A percentile compares a stretch with the other conserved stretches of the same genome.
These are phyloP conservation scores for Zymoseptoria ardabiliae DNA, from an alignment of 2,329 filamentous ascomycete genomes.

Conservation along the genomic window DNA sequence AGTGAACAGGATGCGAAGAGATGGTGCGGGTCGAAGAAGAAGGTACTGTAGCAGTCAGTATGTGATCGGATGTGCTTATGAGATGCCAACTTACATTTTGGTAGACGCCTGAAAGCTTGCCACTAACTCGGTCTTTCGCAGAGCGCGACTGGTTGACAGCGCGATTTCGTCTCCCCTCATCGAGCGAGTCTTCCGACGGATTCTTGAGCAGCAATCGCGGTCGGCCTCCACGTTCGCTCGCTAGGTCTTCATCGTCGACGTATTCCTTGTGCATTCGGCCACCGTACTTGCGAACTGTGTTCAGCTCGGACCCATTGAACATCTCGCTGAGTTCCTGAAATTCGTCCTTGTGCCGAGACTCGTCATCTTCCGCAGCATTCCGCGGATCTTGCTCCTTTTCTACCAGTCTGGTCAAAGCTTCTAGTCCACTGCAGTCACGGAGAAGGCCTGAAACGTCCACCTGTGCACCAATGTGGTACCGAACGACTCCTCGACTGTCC, in stretches of 20 bases:
- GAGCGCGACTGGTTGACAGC: slow-evolving; percentile 7
- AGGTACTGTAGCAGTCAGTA: slow-evolving; percentile 34
- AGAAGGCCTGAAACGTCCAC: slow-evolving; percentile 64
- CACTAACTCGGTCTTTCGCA: slow-evolving; percentile 28
- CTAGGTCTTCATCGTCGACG: slow-evolving; percentile 42
- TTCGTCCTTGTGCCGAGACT: slow-evolving; percentile 48
- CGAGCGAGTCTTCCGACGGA: slow-evolving; percentile 29
- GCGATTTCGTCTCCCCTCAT: slow-evolving; percentile 9
- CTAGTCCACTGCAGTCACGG: slow-evolving; percentile 58
- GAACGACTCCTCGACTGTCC: slow-evolving; percentile 58
- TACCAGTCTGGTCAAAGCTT: slow-evolving; percentile 45
- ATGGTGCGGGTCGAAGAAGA: slow-evolving; percentile 41
- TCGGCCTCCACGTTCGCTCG: slow-evolving; percentile 28
- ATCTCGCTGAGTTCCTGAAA: slow-evolving; percentile 62
- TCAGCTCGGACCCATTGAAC: slow-evolving; percentile 61
- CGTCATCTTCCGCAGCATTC: slow-evolving; percentile 27
- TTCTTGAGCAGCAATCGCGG: slow-evolving; percentile 46
- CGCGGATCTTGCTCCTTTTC: slow-evolving; percentile 26
- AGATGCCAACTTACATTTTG: slow-evolving; percentile 43
- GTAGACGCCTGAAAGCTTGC: slow-evolving; percentile 47
- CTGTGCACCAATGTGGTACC: slow-evolving; percentile 67
- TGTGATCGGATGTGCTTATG: not conserved
- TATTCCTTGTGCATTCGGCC: slow-evolving; percentile 56
- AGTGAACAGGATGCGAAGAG: slow-evolving; percentile 44
- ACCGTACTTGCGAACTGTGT: slow-evolving; percentile 55